phyloP scores from a whole-genome alignment of 129 eudicot species.

The Lonicera japonica region DNA sequence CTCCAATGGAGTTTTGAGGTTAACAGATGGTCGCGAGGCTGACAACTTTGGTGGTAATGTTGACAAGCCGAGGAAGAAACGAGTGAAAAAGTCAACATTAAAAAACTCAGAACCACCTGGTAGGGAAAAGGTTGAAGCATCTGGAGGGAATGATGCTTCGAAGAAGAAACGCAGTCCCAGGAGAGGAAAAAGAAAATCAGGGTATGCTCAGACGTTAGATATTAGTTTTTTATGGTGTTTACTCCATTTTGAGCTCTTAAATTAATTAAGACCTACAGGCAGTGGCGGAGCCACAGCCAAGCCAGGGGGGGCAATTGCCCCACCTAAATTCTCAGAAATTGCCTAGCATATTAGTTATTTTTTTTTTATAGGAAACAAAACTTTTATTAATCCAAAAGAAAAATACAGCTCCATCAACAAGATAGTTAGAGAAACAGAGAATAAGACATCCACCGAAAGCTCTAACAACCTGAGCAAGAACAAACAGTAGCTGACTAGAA shows the following conservation, averaged over 20 bases:
- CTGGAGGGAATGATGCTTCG: slow-evolving; percentile 10
- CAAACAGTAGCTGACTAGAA: too few relatives aligned
- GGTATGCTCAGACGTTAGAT: slow-evolving; percentile 3
- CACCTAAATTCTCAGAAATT: background rate
- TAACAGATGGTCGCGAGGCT: slow-evolving; percentile 26
- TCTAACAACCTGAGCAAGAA: too few relatives aligned
- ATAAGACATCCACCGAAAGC: too few relatives aligned
- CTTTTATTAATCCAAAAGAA: background rate
- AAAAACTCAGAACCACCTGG: slow-evolving; percentile 5
- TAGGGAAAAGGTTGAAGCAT: slow-evolving; percentile 10
- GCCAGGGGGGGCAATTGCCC: too few relatives aligned
- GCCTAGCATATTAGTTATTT: too few relatives aligned
- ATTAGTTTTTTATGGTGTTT: background rate
- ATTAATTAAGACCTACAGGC: too few relatives aligned
- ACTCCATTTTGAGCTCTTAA: too few relatives aligned
- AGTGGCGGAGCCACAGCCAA: too few relatives aligned
- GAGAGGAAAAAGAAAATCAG: slow-evolving; percentile 10
- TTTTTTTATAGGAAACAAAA: too few relatives aligned
- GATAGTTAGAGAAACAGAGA: too few relatives aligned
- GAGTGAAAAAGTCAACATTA: background rate
- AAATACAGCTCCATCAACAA: background rate
- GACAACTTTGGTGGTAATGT: slow-evolving; percentile 16
- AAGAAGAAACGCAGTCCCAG: slow-evolving; percentile 21
- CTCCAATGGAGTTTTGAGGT: slow-evolving; percentile 16
- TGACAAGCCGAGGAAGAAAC: slow-evolving; percentile 15